A percentile compares a stretch with the other conserved stretches of the same genome.
These are phyloP conservation scores for Irpex sp. DNA, from an alignment of 1,284 basidiomycete genomes.

Conservation along the genomic window DNA sequence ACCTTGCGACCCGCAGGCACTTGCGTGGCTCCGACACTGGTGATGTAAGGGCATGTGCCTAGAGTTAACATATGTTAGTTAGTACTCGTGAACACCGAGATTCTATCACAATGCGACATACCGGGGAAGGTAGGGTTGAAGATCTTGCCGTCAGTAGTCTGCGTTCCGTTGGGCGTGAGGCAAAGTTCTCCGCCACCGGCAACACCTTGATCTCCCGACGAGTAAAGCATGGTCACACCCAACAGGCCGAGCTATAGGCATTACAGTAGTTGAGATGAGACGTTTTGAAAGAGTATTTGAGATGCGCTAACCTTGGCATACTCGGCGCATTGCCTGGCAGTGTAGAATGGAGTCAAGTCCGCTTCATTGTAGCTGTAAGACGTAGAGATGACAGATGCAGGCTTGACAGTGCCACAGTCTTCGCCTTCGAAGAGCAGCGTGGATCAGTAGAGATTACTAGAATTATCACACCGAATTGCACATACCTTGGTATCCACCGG, in stretches of 20 bases:
- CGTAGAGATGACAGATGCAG: conserved; percentile 37
- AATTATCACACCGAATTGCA: conserved; percentile 5
- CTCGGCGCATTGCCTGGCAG: conserved; percentile 40
- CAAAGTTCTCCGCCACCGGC: conserved; percentile 43
- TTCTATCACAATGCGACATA: background rate
- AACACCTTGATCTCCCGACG: conserved; percentile 61
- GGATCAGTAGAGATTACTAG: background rate
- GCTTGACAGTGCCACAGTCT: conserved; percentile 36
- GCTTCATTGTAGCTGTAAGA: conserved; percentile 38
- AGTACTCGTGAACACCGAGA: conserved; percentile 14
- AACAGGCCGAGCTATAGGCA: conserved; percentile 41
- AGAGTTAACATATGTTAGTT: conserved; percentile 15
- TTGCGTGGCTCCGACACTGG: conserved; percentile 54
- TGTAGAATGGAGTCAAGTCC: conserved; percentile 30
- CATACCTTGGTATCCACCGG: conserved; percentile 40
- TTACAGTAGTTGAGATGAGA: background rate
- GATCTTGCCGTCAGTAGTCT: background rate
- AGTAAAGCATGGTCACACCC: conserved; percentile 64
- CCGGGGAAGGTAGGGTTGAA: background rate
- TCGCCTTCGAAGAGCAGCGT: conserved; percentile 9
- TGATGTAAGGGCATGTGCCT: conserved; percentile 54
- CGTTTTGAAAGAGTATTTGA: background rate
- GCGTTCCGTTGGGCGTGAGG: conserved; percentile 21
- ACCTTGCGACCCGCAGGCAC: conserved; percentile 50
- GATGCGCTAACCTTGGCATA: conserved; percentile 35